phyloP scores from a whole-genome alignment of 768 basidiomycete genomes.

The Daedaleopsis sinensis region DNA sequence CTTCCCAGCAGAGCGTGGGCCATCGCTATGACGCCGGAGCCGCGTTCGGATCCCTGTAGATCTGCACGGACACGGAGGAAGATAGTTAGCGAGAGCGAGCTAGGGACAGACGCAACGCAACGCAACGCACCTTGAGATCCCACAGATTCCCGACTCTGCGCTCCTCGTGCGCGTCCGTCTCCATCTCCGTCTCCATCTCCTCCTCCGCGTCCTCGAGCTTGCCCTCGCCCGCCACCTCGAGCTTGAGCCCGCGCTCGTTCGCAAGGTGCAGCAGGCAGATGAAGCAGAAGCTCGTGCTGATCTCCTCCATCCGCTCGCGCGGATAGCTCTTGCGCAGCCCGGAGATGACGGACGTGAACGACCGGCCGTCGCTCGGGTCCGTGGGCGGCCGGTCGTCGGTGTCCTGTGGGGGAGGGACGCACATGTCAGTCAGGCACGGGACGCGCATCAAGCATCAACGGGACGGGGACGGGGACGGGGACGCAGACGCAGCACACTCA shows the following conservation, averaged over 20 bases:
- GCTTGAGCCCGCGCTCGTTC: constrained; percentile 92
- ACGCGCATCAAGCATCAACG: no score
- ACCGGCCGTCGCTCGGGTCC: constrained; percentile 65
- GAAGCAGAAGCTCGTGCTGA: constrained; percentile 99
- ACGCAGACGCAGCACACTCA: constrained; percentile 6
- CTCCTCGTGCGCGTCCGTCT: constrained; percentile 43
- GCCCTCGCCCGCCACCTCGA: constrained; percentile 60
- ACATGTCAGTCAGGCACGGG: background rate
- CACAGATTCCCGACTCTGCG: constrained; percentile 72
- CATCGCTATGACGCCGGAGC: constrained; percentile 22
- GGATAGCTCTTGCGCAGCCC: constrained; percentile 85
- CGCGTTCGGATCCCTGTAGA: constrained; percentile 30
- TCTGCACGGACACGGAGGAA: constrained; percentile 9
- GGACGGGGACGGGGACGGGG: no score
- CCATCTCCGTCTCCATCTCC: constrained; percentile 37
- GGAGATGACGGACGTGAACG: constrained; percentile 81
- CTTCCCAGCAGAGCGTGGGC: background rate
- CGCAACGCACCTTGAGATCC: constrained; percentile 61
- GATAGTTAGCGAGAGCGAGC: background rate
- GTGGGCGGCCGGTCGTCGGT: constrained; percentile 55
- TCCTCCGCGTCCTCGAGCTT: constrained; percentile 39
- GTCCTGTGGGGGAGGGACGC: no score
- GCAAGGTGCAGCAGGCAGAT: constrained; percentile 96
- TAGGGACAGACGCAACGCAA: constrained; percentile 25
- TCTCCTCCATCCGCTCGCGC: constrained; percentile 93